Evolutionary conservation across 2,329 filamentous ascomycete genomes (phyloP).

Genomic region (Penicillium vulpinum): DNA sequence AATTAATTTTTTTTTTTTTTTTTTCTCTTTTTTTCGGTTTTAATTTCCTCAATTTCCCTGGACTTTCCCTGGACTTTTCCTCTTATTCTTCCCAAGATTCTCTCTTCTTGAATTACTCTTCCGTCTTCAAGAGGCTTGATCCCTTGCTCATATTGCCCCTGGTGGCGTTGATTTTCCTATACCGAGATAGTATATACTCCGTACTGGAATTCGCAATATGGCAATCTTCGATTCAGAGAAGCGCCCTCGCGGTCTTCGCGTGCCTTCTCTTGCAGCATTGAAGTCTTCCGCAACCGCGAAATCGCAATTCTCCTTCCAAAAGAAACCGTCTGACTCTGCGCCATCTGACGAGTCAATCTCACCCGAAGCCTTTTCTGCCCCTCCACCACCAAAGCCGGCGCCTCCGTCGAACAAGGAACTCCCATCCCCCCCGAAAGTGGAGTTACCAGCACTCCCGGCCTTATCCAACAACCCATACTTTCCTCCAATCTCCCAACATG

Average conservation of each 20-base stretch:
- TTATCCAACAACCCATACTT: conserved; percentile 9
- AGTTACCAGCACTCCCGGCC: not conserved
- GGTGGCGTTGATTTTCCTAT: conserved; percentile 1
- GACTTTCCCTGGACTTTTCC: too few species aligned
- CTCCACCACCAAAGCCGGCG: conserved; percentile 30
- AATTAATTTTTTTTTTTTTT: conserved; percentile 4
- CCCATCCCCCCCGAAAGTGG: conserved; percentile 8
- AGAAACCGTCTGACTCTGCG: conserved; percentile 22
- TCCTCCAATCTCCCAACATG: conserved; percentile 1
- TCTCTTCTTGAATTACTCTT: not conserved
- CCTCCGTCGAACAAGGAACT: conserved; percentile 24
- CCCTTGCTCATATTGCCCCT: not conserved
- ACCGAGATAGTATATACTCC: not conserved
- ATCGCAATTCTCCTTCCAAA: conserved; percentile 29
- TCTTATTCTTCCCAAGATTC: conserved; percentile 2
- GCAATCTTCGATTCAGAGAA: conserved; percentile 39
- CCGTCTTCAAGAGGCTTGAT: not conserved
- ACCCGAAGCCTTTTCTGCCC: conserved; percentile 9
- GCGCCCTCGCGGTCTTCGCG: conserved; percentile 34
- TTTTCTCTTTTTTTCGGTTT: too few species aligned
- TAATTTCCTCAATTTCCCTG: too few species aligned
- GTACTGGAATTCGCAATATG: conserved; percentile 23
- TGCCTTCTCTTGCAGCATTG: conserved; percentile 35
- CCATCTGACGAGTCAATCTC: conserved; percentile 12
- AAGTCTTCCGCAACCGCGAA: conserved; percentile 25